phyloP scores from a whole-genome alignment of 2,329 filamentous ascomycete genomes.

The Tolypocladium inflatum region DNA sequence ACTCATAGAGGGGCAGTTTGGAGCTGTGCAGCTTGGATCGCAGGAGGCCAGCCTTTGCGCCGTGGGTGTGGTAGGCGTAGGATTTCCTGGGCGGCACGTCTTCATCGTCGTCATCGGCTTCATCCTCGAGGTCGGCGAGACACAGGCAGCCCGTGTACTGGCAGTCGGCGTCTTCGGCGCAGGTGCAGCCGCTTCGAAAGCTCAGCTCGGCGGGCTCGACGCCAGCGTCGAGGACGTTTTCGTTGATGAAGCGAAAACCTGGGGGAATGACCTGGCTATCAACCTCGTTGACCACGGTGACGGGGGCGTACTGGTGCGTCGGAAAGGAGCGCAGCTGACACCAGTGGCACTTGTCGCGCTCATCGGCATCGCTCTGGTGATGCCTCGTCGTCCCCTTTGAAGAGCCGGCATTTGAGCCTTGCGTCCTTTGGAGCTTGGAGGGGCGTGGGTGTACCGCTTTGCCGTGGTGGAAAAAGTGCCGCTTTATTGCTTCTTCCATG shows the following conservation, averaged over 20 bases:
- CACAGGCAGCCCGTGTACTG: conserved; percentile 61
- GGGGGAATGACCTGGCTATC: conserved; percentile 48
- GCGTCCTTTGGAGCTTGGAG: background rate
- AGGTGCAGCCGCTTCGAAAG: conserved; percentile 62
- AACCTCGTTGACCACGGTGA: conserved; percentile 55
- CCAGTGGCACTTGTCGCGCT: conserved; percentile 44
- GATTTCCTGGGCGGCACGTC: conserved; percentile 20
- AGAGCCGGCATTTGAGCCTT: background rate
- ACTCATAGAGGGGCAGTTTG: conserved; percentile 66
- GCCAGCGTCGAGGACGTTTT: conserved; percentile 48
- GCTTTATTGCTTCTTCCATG: conserved; percentile 37
- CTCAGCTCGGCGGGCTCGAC: conserved; percentile 50
- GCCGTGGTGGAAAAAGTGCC: conserved; percentile 42
- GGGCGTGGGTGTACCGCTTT: conserved; percentile 15
- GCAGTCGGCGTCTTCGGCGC: conserved; percentile 51
- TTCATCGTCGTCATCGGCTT: conserved; percentile 37
- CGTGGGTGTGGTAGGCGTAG: conserved; percentile 57
- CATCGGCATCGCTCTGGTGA: conserved; percentile 22
- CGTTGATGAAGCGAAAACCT: conserved; percentile 59
- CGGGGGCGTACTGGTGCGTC: conserved; percentile 36
- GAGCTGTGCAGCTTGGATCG: conserved; percentile 42
- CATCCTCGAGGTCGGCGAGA: conserved; percentile 50
- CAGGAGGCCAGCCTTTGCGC: conserved; percentile 41
- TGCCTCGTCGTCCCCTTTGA: background rate
- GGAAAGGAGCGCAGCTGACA: conserved; percentile 50